These are phyloP conservation scores for Seiridium cupressi DNA, from an alignment of 2,329 filamentous ascomycete genomes.

Conservation along the genomic window DNA sequence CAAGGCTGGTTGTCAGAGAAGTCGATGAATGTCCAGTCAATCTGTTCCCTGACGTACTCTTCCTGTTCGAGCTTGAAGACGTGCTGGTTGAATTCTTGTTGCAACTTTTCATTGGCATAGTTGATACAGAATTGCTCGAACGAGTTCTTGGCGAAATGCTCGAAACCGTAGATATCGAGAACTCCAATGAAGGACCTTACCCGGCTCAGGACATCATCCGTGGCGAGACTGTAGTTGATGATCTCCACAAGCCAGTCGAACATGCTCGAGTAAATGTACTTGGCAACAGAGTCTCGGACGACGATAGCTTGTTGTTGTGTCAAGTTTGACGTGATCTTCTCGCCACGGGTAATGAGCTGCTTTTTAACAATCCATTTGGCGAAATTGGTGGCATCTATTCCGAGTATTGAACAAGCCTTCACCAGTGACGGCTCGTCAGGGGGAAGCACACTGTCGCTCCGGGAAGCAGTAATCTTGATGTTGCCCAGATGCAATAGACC, in stretches of 20 bases:
- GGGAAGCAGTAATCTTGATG: conserved; percentile 88
- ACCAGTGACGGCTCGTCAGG: conserved; percentile 79
- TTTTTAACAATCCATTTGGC: conserved; percentile 99
- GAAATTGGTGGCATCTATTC: conserved; percentile 82
- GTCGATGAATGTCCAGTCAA: conserved; percentile 99
- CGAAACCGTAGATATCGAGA: conserved; percentile 98
- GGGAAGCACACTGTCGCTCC: conserved; percentile 82
- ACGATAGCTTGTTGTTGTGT: conserved; percentile 91
- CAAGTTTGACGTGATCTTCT: conserved; percentile 96
- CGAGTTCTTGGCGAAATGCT: conserved; percentile 99
- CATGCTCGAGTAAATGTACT: conserved; percentile 96
- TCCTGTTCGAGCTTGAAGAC: conserved; percentile 99
- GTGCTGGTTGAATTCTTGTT: conserved; percentile 99
- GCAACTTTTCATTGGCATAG: conserved; percentile 98
- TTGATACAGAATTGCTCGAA: conserved; percentile 99
- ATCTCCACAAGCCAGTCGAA: conserved; percentile 99
- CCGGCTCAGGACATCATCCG: conserved; percentile 78
- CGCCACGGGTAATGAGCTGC: conserved; percentile 90
- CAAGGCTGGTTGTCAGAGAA: conserved; percentile 99
- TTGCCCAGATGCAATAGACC: conserved; percentile 94
- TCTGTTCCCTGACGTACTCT: conserved; percentile 92
- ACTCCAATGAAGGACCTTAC: conserved; percentile 95
- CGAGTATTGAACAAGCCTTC: conserved; percentile 79
- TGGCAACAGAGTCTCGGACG: conserved; percentile 94
- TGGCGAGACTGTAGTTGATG: conserved; percentile 88